A percentile compares a stretch with the other conserved stretches of the same genome.
These are phyloP conservation scores for Blastobotrys elegans DNA, from an alignment of 1,139 yeast genomes.

Conservation along the genomic window DNA sequence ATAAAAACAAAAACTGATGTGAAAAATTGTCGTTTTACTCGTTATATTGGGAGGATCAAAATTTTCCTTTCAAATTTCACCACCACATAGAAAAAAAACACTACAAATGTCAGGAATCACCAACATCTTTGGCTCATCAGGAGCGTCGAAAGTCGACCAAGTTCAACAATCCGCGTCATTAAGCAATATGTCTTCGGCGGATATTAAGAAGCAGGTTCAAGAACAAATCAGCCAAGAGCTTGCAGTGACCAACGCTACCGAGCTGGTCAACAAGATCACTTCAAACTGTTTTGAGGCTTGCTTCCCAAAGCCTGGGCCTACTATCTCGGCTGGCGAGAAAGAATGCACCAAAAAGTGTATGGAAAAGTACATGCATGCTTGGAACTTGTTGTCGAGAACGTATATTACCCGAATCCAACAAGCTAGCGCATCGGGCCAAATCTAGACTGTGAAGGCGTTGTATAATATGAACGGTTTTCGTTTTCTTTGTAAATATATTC, in stretches of 20 bases:
- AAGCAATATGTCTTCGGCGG: constrained; percentile 28
- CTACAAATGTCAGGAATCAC: constrained; percentile 21
- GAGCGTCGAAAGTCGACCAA: constrained; percentile 16
- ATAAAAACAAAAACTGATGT: background rate
- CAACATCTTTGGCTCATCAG: constrained; percentile 41
- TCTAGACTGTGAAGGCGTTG: no score
- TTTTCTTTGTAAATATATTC: constrained; percentile 1
- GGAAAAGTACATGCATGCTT: constrained; percentile 84
- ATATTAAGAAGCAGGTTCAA: constrained; percentile 58
- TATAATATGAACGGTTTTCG: background rate
- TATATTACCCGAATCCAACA: constrained; percentile 72
- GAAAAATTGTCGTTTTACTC: background rate
- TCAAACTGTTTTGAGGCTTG: constrained; percentile 85
- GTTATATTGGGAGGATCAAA: background rate
- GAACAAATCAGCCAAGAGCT: constrained; percentile 73
- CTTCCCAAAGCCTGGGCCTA: constrained; percentile 49
- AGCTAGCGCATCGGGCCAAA: constrained; percentile 27
- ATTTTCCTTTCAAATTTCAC: no score
- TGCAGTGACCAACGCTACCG: constrained; percentile 86
- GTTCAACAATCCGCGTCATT: constrained; percentile 27
- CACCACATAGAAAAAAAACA: background rate
- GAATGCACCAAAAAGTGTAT: constrained; percentile 71
- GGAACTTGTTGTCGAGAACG: constrained; percentile 77
- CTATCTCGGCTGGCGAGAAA: constrained; percentile 43
- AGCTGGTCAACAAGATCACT: constrained; percentile 79